phyloP scores from a whole-genome alignment of 1,139 yeast genomes.

The Blastobotrys malaysiensis region DNA sequence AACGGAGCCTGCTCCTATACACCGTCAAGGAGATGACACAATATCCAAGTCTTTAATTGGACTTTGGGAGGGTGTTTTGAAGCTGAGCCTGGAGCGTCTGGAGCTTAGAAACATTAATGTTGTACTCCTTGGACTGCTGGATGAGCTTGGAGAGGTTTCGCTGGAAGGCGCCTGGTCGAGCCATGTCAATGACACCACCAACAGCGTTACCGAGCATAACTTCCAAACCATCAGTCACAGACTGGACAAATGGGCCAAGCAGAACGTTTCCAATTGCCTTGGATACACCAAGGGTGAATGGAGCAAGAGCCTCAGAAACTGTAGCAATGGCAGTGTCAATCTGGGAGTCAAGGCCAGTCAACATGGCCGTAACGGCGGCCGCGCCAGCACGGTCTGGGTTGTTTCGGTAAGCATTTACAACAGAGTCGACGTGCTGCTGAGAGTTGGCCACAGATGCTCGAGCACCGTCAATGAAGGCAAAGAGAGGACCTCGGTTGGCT shows the following conservation, averaged over 20 bases:
- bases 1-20: not conserved
- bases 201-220: too few species aligned
- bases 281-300: slow-evolving; percentile 25
- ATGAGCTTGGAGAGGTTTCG: slow-evolving; percentile 12
- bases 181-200: slow-evolving; percentile 15
- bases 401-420: slow-evolving; percentile 19
- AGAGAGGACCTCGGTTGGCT: too few species aligned
- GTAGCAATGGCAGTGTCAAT: slow-evolving; percentile 26
- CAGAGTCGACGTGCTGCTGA: slow-evolving; percentile 22
- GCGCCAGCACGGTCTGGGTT: slow-evolving; percentile 23
- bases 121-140: too few species aligned
- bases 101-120: slow-evolving; percentile 16
- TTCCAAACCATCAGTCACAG: too few species aligned
- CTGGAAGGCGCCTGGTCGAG: slow-evolving; percentile 10
- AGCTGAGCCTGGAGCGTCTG: not conserved
- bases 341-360: slow-evolving; percentile 23
- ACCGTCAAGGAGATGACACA: not conserved
- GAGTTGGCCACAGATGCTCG: too few species aligned
- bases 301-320: too few species aligned
- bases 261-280: slow-evolving; percentile 23
- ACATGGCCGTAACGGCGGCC: slow-evolving; percentile 23
- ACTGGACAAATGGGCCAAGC: slow-evolving; percentile 31
- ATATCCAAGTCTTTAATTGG: not conserved
- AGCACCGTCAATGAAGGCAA: too few species aligned
- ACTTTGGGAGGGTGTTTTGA: too few species aligned